Base-by-base conservation (phyloP, 2,329 filamentous ascomycete genomes). In the Leptographium lundbergii region DNA sequence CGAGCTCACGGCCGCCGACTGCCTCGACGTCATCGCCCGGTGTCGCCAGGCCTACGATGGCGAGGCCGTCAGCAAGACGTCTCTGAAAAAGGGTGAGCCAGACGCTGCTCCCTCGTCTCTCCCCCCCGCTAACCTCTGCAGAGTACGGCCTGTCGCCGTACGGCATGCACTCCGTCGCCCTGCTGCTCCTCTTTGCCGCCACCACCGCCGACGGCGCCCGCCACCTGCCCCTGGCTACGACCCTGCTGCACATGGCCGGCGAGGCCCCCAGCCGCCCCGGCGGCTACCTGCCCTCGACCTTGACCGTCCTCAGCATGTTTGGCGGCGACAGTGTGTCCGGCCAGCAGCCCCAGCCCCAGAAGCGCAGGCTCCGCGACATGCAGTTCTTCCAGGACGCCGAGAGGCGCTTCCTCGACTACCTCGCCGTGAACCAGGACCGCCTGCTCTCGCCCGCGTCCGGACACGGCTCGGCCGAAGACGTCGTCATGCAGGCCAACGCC, bases 281-380 rank as follows among this genome's bases (percentile, higher is more conserved):
- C 22, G 67, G 64, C 45, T 74, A 75, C 64, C 55, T 61, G 39
- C 73, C 74, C 7, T 70, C 71, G 19, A 68, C 70, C 6, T 63
- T 76, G 39, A 67, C 70, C 4, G 42, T 73, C 11, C 61, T 69
- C 54, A 55, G 56, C 57, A 58, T 61, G 50, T 52, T 63, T 32
- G 53, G 48, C 25, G 50, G 64, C 61, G 29, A 47, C 68, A 6
- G 54, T 67, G 48, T 29, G 55, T n/a, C 54, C 57, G 25, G 34
- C 19, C 19, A 42, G 29, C 14, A 34, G 42, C 14, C 9, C 3
- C 39, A 24, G 45, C 42, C 7, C 4, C 42, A 25, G 47, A 34
- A 22, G 11, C 39, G 11, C 25, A 19, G 54, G 56, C n/a, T 58
- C 22, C 50, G 51, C 13, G 57, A 62, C 1, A 61, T 63, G 34